Percentiles rank a stretch among this genome's conserved stretches.
Conservation (phyloP, 805 yeast species). For the Lipomyces mesembrius region DNA sequence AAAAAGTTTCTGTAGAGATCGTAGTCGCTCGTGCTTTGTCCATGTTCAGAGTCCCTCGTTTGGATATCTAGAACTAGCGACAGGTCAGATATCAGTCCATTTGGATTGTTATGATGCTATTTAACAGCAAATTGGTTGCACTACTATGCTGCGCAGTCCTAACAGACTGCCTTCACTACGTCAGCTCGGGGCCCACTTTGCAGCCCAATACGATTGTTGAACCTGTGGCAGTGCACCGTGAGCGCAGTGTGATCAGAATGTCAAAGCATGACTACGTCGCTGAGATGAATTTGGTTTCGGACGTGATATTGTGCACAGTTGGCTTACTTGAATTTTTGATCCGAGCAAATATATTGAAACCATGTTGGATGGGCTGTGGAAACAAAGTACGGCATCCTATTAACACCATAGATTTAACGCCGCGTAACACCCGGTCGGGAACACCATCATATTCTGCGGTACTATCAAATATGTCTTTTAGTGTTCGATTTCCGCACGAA, state of each 20-base stretch:
- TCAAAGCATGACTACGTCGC: neutral
- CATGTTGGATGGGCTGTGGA: neutral
- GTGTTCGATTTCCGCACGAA: neutral
- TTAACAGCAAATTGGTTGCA: neutral
- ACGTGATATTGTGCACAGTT: constrained; percentile 9
- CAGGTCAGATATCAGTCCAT: neutral
- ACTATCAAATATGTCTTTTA: neutral
- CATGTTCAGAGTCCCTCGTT: neutral
- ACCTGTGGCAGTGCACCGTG: neutral
- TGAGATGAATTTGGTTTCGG: constrained; percentile 7
- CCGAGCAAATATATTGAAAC: neutral
- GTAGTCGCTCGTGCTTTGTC: neutral
- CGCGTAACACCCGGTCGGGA: neutral
- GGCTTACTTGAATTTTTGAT: constrained; percentile 10
- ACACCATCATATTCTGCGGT: neutral
- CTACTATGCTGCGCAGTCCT: neutral
- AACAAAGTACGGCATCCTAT: neutral
- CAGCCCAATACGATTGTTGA: neutral
- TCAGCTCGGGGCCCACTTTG: neutral
- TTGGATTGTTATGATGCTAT: neutral
- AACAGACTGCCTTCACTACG: neutral
- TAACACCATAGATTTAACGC: neutral
- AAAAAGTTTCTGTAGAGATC: neutral
- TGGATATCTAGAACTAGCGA: neutral
- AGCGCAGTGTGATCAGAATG: neutral